These are phyloP conservation scores for Rhodotorula sp. DNA, from an alignment of 1,284 basidiomycete genomes.

Conservation along the genomic window DNA sequence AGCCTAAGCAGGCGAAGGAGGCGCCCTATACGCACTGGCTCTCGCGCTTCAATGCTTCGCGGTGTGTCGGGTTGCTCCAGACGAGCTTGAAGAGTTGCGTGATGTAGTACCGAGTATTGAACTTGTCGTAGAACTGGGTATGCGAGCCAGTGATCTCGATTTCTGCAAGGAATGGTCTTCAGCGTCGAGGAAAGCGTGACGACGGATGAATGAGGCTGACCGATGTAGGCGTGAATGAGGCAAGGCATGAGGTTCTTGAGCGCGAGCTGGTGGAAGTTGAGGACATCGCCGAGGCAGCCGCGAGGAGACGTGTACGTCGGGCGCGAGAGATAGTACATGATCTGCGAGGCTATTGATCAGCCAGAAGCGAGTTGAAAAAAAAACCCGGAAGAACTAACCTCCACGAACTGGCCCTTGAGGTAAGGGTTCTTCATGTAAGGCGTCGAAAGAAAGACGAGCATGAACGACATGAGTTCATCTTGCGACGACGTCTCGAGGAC, in stretches of 20 bases:
- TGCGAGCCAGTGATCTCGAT: conserved; percentile 96
- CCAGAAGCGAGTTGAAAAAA: background rate
- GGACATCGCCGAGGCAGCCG: conserved; percentile 74
- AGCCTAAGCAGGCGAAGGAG: background rate
- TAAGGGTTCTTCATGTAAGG: conserved; percentile 99
- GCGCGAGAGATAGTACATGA: conserved; percentile 72
- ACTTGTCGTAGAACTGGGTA: conserved; percentile 98
- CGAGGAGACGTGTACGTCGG: conserved; percentile 56
- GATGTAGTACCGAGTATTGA: conserved; percentile 57
- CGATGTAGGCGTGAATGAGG: conserved; percentile 92
- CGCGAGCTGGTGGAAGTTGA: conserved; percentile 83
- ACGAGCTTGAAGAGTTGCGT: conserved; percentile 79
- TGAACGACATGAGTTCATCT: conserved; percentile 84
- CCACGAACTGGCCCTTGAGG: conserved; percentile 95
- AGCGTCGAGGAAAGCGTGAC: background rate
- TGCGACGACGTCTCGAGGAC: conserved; percentile 71
- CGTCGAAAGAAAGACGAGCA: conserved; percentile 86
- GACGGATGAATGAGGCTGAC: conserved; percentile 53
- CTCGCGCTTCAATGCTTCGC: conserved; percentile 75
- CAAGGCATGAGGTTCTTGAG: conserved; percentile 86
- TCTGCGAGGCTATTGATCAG: conserved; percentile 53
- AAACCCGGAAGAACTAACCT: conserved; percentile 58
- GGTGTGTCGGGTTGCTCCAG: conserved; percentile 83
- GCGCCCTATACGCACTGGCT: conserved; percentile 59
- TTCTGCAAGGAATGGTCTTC: conserved; percentile 57